Conservation (phyloP, 2,329 filamentous ascomycete species). For the Cercospora citrullina region DNA sequence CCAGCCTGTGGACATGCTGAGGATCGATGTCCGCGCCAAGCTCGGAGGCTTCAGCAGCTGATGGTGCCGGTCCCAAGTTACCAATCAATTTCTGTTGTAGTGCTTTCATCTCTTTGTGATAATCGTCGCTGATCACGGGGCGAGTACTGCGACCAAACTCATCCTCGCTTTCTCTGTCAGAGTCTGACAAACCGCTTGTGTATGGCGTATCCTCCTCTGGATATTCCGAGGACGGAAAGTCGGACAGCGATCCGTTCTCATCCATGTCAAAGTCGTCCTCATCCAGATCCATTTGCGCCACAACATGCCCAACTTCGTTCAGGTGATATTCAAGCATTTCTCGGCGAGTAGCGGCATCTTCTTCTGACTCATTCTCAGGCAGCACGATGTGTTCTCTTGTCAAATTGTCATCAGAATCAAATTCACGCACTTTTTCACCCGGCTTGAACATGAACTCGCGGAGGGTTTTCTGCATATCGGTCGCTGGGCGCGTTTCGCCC, state of each 20-base stretch:
- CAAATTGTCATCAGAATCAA: constrained; percentile 47
- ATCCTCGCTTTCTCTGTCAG: constrained; percentile 72
- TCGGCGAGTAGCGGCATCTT: constrained; percentile 76
- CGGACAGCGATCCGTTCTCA: constrained; percentile 38
- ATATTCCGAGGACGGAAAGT: constrained; percentile 32
- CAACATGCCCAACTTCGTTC: constrained; percentile 84
- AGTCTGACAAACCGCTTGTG: constrained; percentile 56
- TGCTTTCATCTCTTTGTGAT: constrained; percentile 79
- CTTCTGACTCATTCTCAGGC: constrained; percentile 72
- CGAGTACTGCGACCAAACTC: constrained; percentile 72
- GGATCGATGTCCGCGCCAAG: constrained; percentile 47
- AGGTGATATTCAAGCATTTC: constrained; percentile 91
- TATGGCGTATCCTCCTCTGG: constrained; percentile 45
- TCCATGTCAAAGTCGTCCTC: constrained; percentile 56
- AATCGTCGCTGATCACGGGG: constrained; percentile 68
- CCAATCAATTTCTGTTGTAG: constrained; percentile 73
- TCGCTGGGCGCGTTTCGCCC: not conserved
- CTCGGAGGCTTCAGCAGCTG: constrained; percentile 36
- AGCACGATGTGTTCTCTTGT: constrained; percentile 55
- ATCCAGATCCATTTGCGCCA: constrained; percentile 86
- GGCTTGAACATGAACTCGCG: constrained; percentile 36
- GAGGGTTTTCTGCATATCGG: constrained; percentile 32
- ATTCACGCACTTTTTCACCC: constrained; percentile 46
- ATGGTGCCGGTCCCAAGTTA: constrained; percentile 56
- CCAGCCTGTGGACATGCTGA: constrained; percentile 60